Percentiles rank a stretch among this genome's conserved stretches.
phyloP scores from a whole-genome alignment of 345 rosid genomes.

The Iberis pinnata region DNA sequence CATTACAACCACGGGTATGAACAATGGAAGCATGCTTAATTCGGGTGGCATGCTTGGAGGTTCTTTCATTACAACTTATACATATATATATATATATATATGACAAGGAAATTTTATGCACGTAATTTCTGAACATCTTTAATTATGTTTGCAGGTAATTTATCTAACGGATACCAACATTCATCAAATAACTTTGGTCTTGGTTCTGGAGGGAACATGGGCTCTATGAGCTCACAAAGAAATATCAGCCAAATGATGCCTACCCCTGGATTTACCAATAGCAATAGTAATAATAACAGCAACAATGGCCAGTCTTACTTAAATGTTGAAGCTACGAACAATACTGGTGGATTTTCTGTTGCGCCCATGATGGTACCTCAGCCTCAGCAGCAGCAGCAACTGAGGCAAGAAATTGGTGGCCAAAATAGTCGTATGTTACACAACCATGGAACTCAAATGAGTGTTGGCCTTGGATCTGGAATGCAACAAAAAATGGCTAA shows the following conservation, averaged over 20 bases:
- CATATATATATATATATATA: conserved; percentile 28
- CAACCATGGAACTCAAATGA: conserved; percentile 70
- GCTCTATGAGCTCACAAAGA: conserved; percentile 61
- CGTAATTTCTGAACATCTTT: neutral
- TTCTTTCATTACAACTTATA: conserved; percentile 42
- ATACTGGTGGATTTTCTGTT: conserved; percentile 56
- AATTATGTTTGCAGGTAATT: conserved; percentile 43
- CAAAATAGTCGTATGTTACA: conserved; percentile 72
- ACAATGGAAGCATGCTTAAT: conserved; percentile 49
- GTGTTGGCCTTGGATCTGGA: conserved; percentile 36
- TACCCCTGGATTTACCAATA: conserved; percentile 77
- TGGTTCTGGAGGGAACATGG: conserved; percentile 68
- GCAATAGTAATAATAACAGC: conserved; percentile 35
- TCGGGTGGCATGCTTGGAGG: conserved; percentile 51
- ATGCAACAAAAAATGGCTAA: conserved; percentile 32
- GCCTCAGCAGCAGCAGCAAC: conserved; percentile 46
- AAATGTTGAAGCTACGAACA: conserved; percentile 59
- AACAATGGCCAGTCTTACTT: conserved; percentile 47
- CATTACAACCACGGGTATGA: conserved; percentile 43
- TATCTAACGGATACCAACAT: conserved; percentile 79
- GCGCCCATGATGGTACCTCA: conserved; percentile 55
- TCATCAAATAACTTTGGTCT: conserved; percentile 57
- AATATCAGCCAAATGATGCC: conserved; percentile 90
- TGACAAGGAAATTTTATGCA: conserved; percentile 1
- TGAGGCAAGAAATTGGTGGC: conserved; percentile 56